Evolutionary conservation across 257 asterid species (phyloP).

Genomic region (Solanum corneliomulleri): DNA sequence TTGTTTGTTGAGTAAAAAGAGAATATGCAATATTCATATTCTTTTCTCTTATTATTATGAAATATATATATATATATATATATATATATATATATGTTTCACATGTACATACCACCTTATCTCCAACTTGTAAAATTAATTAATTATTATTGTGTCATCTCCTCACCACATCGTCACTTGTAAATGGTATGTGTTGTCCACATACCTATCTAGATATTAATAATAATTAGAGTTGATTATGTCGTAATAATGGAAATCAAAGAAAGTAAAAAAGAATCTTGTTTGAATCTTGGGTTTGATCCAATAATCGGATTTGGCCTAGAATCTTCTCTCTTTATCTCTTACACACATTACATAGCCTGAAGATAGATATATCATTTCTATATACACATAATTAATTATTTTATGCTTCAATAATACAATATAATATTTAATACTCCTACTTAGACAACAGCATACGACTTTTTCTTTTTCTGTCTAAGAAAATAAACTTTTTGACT

Average conservation of each 20-base stretch:
- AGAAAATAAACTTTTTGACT: not conserved
- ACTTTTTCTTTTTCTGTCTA: not conserved
- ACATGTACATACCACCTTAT: not conserved
- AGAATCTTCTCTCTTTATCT: not conserved
- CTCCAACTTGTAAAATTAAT: not conserved
- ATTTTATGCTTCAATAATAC: not conserved
- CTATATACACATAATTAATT: not conserved
- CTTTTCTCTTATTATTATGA: too few species aligned
- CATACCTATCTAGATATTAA: not conserved
- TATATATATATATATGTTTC: not conserved
- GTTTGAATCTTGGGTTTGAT: not conserved
- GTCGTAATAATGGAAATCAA: not conserved
- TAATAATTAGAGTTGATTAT: not conserved
- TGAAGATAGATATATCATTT: not conserved
- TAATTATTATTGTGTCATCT: not conserved
- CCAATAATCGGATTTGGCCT: not conserved
- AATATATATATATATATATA: not conserved
- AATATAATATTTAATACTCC: not conserved
- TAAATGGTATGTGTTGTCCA: not conserved
- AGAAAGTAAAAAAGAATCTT: not conserved
- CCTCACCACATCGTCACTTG: not conserved
- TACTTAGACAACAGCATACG: not conserved
- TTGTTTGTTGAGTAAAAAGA: not conserved
- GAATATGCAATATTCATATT: not conserved
- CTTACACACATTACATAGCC: not conserved